phyloP scores from a whole-genome alignment of 2,329 filamentous ascomycete species.

The Aspergillus luchuensis region DNA sequence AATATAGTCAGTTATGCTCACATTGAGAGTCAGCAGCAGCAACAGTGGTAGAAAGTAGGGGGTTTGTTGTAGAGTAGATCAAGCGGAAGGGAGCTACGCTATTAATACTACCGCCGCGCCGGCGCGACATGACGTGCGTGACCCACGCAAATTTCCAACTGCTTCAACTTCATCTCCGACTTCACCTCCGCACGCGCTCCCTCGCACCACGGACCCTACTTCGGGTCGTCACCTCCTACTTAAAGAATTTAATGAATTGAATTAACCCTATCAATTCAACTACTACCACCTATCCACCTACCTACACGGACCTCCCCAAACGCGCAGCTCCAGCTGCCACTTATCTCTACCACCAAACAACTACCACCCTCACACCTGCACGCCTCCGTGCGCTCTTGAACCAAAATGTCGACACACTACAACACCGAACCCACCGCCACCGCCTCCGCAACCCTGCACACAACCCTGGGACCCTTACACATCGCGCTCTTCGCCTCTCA shows the following conservation, averaged over 20 bases:
- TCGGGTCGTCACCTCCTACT: not conserved
- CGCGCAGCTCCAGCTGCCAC: not conserved
- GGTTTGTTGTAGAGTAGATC: not conserved
- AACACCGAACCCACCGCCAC: slow-evolving; percentile 94
- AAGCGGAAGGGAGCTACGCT: not conserved
- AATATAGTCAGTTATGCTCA: no score
- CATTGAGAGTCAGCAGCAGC: no score
- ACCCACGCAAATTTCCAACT: slow-evolving; percentile 17
- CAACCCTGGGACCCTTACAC: slow-evolving; percentile 82
- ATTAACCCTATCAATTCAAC: not conserved
- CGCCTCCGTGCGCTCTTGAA: no score
- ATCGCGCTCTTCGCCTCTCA: slow-evolving; percentile 96
- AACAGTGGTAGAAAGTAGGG: no score
- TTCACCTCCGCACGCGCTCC: not conserved
- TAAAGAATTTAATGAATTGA: not conserved
- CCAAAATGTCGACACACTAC: slow-evolving; percentile 80
- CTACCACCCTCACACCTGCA: not conserved
- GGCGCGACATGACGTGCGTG: slow-evolving; percentile 22
- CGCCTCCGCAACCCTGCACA: slow-evolving; percentile 86
- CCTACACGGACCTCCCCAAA: not conserved
- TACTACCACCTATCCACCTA: not conserved
- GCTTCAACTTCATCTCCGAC: slow-evolving; percentile 20
- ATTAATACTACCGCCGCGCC: not conserved
- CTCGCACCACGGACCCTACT: not conserved
- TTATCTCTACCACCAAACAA: not conserved